Evolutionary conservation across 1,139 yeast genomes (phyloP).

Genomic region (Wickerhamomyces sp.): DNA sequence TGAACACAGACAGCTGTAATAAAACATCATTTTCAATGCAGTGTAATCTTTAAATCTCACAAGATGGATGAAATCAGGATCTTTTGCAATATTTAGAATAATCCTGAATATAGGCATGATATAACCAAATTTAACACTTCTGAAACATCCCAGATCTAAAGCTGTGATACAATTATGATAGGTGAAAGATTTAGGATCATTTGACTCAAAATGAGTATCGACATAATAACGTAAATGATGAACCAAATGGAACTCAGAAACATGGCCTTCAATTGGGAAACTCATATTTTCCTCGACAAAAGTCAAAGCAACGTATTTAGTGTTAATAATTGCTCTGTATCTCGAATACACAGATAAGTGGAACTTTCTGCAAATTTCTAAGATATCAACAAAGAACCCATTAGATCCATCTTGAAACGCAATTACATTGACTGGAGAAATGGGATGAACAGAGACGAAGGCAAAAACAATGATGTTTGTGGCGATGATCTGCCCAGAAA

Average conservation of each 20-base stretch:
- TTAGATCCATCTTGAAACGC: constrained; percentile 8
- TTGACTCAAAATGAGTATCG: neutral
- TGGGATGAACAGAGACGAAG: constrained; percentile 17
- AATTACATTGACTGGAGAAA: constrained; percentile 9
- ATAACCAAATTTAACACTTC: constrained; percentile 13
- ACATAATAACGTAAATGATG: constrained; percentile 6
- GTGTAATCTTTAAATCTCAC: constrained; percentile 13
- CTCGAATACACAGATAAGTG: constrained; percentile 1
- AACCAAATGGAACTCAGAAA: constrained; percentile 4
- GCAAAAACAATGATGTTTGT: constrained; percentile 15
- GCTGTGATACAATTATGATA: constrained; percentile 9
- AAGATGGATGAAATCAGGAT: constrained; percentile 6
- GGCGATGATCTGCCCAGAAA: constrained; percentile 12
- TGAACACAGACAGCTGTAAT: constrained; percentile 16
- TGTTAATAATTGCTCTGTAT: constrained; percentile 4
- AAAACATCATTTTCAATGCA: constrained; percentile 19
- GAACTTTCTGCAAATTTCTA: constrained; percentile 10
- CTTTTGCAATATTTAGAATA: constrained; percentile 7
- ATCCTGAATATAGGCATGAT: constrained; percentile 16
- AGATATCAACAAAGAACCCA: constrained; percentile 7
- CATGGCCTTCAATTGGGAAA: neutral
- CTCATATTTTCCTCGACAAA: constrained; percentile 5
- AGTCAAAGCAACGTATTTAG: constrained; percentile 10
- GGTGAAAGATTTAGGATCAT: constrained; percentile 1
- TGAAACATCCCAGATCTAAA: constrained; percentile 14